phyloP scores from a whole-genome alignment of 164 flowering plant species.

The Berberis vulgaris region DNA sequence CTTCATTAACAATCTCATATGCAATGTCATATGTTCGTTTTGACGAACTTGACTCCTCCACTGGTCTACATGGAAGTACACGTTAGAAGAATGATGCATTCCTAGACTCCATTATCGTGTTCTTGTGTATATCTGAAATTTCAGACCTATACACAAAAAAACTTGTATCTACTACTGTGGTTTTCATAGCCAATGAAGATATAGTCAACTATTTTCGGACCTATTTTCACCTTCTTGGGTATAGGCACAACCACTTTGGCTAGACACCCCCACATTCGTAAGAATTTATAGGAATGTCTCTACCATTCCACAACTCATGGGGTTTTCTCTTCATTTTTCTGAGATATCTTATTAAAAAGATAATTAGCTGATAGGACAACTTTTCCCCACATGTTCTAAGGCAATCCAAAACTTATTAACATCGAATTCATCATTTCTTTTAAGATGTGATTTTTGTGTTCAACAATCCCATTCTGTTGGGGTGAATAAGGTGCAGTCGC shows the following conservation, averaged over 20 bases:
- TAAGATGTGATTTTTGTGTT: conserved; percentile 4
- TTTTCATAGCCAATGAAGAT: background rate
- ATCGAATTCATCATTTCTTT: conserved; percentile 6
- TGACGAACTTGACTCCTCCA: background rate
- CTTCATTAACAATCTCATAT: background rate
- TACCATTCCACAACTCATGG: conserved; percentile 3
- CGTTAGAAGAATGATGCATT: background rate
- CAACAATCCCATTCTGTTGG: conserved; percentile 1
- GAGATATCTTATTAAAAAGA: background rate
- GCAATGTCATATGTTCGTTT: background rate
- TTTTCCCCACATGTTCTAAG: conserved; percentile 2
- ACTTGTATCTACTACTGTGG: background rate
- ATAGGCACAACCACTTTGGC: background rate
- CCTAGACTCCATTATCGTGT: background rate
- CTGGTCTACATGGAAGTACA: background rate
- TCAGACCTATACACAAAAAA: background rate
- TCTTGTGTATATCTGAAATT: background rate
- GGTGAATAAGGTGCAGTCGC: conserved; percentile 10
- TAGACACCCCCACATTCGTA: conserved; percentile 5
- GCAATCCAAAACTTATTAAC: conserved; percentile 2
- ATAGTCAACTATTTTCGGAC: background rate
- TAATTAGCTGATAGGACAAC: background rate
- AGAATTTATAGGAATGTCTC: background rate
- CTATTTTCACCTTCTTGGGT: background rate
- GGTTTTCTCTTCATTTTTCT: background rate